Conservation (phyloP, 768 basidiomycete genomes). For the Porpolomopsis calyptriformis region DNA sequence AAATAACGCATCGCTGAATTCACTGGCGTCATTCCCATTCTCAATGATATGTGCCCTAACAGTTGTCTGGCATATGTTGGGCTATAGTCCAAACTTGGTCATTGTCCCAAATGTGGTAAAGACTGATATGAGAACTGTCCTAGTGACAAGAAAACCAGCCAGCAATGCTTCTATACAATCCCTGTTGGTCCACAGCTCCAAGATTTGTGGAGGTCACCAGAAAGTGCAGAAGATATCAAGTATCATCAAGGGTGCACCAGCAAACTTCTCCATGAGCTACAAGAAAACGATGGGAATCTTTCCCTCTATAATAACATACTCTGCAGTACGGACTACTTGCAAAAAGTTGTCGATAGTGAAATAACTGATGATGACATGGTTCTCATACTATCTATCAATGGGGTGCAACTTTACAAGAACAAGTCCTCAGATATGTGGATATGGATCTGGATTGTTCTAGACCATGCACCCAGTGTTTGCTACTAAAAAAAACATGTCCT, state of each 20-base stretch:
- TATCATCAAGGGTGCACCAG: constrained; percentile 16
- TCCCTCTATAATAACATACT: constrained; percentile 16
- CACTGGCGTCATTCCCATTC: constrained; percentile 26
- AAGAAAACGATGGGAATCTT: constrained; percentile 1
- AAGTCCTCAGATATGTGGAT: constrained; percentile 35
- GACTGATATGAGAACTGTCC: constrained; percentile 18
- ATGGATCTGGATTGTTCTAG: constrained; percentile 24
- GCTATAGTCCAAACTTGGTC: constrained; percentile 18
- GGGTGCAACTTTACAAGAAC: constrained; percentile 30
- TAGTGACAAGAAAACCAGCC: not conserved
- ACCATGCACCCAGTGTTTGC: constrained; percentile 17
- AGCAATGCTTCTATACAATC: constrained; percentile 23
- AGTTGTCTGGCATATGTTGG: constrained; percentile 32
- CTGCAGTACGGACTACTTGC: constrained; percentile 18
- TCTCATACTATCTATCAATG: constrained; percentile 27
- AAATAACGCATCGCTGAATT: constrained; percentile 19
- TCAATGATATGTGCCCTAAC: constrained; percentile 33
- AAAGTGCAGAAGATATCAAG: constrained; percentile 16
- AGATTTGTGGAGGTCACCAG: constrained; percentile 18
- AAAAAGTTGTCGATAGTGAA: constrained; percentile 7
- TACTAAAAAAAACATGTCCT: constrained; percentile 25
- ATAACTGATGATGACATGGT: constrained; percentile 21
- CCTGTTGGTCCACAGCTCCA: constrained; percentile 31
- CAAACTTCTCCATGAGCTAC: not conserved
- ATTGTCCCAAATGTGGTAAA: constrained; percentile 23